phyloP scores from a whole-genome alignment of 768 basidiomycete genomes.

The Tylopilus sp. region DNA sequence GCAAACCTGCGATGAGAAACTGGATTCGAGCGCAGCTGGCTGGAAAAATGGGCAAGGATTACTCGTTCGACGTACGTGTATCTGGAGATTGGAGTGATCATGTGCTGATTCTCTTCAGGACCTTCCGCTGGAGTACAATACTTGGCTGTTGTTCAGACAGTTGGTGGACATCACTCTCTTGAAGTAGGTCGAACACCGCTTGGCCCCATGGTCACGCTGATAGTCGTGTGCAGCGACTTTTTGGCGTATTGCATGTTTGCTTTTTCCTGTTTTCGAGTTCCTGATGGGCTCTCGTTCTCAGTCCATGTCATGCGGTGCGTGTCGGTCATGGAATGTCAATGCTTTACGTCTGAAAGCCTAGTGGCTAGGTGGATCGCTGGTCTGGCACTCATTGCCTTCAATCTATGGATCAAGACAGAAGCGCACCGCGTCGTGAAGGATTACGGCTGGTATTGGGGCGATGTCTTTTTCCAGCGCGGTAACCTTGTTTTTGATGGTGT shows the following conservation, averaged over 20 bases:
- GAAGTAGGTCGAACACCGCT: conserved; percentile 57
- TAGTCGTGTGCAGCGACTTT: conserved; percentile 66
- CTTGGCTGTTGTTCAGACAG: conserved; percentile 95
- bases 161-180: conserved; percentile 94
- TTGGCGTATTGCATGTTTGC: conserved; percentile 94
- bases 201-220: not conserved
- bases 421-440: conserved; percentile 98
- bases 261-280: conserved; percentile 87
- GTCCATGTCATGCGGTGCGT: conserved; percentile 76
- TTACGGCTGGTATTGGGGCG: conserved; percentile 98
- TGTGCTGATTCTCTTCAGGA: conserved; percentile 44
- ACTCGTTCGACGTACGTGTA: conserved; percentile 79
- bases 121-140: conserved; percentile 90
- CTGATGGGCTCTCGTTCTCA: conserved; percentile 64
- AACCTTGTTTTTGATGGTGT: conserved; percentile 96
- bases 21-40: conserved; percentile 88
- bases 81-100: conserved; percentile 1
- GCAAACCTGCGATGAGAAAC: conserved; percentile 56
- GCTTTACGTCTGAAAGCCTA: conserved; percentile 2
- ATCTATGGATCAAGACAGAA: conserved; percentile 98
- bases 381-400: conserved; percentile 82
- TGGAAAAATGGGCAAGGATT: conserved; percentile 93
- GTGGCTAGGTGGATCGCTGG: conserved; percentile 87
- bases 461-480: conserved; percentile 90
- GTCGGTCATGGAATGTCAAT: not conserved